These are phyloP conservation scores for Colletotrichum siamense DNA, from an alignment of 2,329 filamentous ascomycete species.

Conservation along the genomic window DNA sequence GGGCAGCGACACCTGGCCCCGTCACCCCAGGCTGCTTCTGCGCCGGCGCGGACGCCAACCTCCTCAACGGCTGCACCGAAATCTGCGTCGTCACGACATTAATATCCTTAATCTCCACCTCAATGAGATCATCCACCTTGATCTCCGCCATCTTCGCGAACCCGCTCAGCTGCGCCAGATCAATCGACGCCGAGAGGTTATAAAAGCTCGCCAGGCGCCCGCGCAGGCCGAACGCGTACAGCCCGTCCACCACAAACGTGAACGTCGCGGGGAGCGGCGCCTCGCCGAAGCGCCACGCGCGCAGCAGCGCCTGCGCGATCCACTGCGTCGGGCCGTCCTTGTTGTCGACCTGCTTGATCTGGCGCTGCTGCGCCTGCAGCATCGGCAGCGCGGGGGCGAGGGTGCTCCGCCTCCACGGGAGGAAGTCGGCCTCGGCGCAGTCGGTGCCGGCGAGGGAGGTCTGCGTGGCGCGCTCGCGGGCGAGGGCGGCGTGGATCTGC, in stretches of 20 bases:
- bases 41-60: not conserved
- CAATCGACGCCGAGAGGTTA: conserved; percentile 47
- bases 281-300: conserved; percentile 63
- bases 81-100: conserved; percentile 42
- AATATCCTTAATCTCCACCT: conserved; percentile 60
- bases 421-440: conserved; percentile 34
- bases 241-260: conserved; percentile 49
- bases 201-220: conserved; percentile 57
- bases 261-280: conserved; percentile 52
- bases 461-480: conserved; percentile 44
- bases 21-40: not conserved
- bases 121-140: conserved; percentile 56
- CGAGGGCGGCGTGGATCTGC: conserved; percentile 67
- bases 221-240: conserved; percentile 37
- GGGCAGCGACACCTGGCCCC: not conserved
- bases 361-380: conserved; percentile 58
- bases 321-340: conserved; percentile 54
- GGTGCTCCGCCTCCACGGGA: conserved; percentile 49
- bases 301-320: conserved; percentile 64
- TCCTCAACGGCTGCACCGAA: not conserved
- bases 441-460: conserved; percentile 25
- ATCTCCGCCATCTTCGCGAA: conserved; percentile 47
- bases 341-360: conserved; percentile 48
- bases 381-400: conserved; percentile 54
- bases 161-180: conserved; percentile 40